Conservation (phyloP, 2,329 filamentous ascomycete genomes). For the Epicoccum sorghinum region DNA sequence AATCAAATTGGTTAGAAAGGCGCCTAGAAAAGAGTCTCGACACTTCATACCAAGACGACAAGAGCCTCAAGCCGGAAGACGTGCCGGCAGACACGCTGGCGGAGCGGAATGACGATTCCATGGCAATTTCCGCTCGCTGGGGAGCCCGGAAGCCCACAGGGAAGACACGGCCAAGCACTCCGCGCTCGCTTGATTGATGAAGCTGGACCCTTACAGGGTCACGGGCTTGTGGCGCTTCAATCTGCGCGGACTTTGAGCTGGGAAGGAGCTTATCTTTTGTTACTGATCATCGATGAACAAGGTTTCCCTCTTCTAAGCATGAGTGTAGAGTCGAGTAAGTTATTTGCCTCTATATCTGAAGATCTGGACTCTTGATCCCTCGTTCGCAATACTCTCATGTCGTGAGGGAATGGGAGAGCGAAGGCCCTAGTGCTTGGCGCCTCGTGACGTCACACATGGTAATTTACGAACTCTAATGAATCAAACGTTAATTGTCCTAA, state of each 20-base stretch:
- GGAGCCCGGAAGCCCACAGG: slow-evolving; percentile 2
- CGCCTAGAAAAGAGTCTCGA: slow-evolving; percentile 18
- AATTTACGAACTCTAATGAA: background rate
- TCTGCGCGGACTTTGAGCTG: background rate
- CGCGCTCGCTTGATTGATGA: slow-evolving; percentile 2
- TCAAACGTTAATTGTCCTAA: background rate
- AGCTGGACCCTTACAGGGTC: background rate
- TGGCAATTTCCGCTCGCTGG: slow-evolving; percentile 4
- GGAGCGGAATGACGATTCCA: slow-evolving; percentile 20
- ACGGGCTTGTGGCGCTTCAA: background rate
- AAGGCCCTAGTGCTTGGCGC: too few species aligned
- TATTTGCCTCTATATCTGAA: too few species aligned
- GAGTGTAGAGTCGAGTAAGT: too few species aligned
- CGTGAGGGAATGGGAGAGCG: too few species aligned
- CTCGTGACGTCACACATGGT: background rate
- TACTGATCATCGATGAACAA: background rate
- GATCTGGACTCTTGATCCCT: too few species aligned
- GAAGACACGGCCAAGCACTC: slow-evolving; percentile 13
- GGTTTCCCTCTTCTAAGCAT: background rate
- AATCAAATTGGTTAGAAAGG: slow-evolving; percentile 11
- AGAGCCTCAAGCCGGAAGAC: slow-evolving; percentile 32
- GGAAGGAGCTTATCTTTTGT: background rate
- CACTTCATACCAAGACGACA: slow-evolving; percentile 28
- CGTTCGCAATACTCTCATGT: too few species aligned
- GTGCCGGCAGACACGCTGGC: slow-evolving; percentile 20